phyloP scores from a whole-genome alignment of 2,329 filamentous ascomycete species.

The Emergomyces orientalis region DNA sequence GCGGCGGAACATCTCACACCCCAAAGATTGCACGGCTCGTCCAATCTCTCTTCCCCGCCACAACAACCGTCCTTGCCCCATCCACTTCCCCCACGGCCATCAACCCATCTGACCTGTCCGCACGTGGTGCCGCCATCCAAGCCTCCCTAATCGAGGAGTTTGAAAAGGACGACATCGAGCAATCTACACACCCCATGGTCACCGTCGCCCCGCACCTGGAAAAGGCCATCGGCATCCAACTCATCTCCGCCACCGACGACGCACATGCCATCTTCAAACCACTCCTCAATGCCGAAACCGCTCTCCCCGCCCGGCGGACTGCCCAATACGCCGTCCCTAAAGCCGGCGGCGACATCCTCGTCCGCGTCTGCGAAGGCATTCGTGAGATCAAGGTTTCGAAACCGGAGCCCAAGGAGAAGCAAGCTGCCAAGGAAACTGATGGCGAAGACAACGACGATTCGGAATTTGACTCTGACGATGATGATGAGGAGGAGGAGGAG shows the following conservation, averaged over 20 bases:
- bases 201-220: slow-evolving; percentile 86
- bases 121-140: slow-evolving; percentile 88
- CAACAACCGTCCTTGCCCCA: slow-evolving; percentile 70
- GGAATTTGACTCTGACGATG: slow-evolving; percentile 52
- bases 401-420: slow-evolving; percentile 60
- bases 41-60: slow-evolving; percentile 67
- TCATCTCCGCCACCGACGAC: slow-evolving; percentile 36
- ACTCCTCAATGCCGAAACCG: slow-evolving; percentile 76
- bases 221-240: slow-evolving; percentile 79
- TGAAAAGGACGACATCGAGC: slow-evolving; percentile 84
- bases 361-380: slow-evolving; percentile 80
- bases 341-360: slow-evolving; percentile 74
- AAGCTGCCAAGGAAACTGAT: slow-evolving; percentile 47
- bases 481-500: slow-evolving; percentile 79
- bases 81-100: slow-evolving; percentile 67
- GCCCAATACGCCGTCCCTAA: slow-evolving; percentile 68
- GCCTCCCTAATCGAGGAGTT: slow-evolving; percentile 91
- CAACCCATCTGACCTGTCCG: slow-evolving; percentile 86
- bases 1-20: slow-evolving; percentile 85
- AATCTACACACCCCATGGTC: slow-evolving; percentile 90
- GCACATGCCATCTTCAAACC: slow-evolving; percentile 65
- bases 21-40: slow-evolving; percentile 84
- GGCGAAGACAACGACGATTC: slow-evolving; percentile 50
- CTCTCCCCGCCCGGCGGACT: slow-evolving; percentile 77
- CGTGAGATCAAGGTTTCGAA: slow-evolving; percentile 91